These are phyloP conservation scores for Leptodontidium sp. DNA, from an alignment of 2,329 filamentous ascomycete genomes.

Conservation along the genomic window DNA sequence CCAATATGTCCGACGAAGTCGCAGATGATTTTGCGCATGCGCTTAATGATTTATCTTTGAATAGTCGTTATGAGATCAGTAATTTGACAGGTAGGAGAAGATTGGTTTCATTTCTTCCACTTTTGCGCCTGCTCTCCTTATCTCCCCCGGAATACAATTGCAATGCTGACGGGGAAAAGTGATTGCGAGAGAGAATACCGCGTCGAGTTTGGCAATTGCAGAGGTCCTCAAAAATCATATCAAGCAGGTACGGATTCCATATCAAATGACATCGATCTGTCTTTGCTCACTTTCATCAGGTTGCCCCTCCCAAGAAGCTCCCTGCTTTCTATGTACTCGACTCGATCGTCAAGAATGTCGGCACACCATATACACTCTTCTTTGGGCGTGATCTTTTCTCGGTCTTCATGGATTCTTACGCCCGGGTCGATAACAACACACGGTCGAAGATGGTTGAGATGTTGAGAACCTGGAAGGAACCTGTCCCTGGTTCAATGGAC, in stretches of 20 bases:
- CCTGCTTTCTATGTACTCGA: slow-evolving; percentile 98
- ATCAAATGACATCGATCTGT: slow-evolving; percentile 25
- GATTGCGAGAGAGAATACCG: slow-evolving; percentile 96
- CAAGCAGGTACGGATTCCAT: slow-evolving; percentile 75
- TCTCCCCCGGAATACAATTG: neutral
- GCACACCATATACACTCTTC: slow-evolving; percentile 95
- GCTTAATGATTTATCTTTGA: slow-evolving; percentile 88
- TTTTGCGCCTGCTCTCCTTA: neutral
- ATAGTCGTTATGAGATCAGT: slow-evolving; percentile 94
- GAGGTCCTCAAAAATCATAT: slow-evolving; percentile 92
- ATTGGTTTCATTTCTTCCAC: neutral
- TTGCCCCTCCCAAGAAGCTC: slow-evolving; percentile 85
- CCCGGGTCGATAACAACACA: slow-evolving; percentile 82
- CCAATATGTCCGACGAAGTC: slow-evolving; percentile 80
- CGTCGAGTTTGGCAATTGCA: slow-evolving; percentile 93
- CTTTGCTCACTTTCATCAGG: slow-evolving; percentile 60
- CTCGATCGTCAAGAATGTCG: slow-evolving; percentile 98
- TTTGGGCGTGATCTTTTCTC: slow-evolving; percentile 90
- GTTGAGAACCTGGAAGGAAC: slow-evolving; percentile 97
- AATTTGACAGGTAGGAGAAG: slow-evolving; percentile 71
- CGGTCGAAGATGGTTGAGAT: slow-evolving; percentile 95
- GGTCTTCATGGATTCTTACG: slow-evolving; percentile 97
- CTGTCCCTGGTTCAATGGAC: slow-evolving; percentile 91
- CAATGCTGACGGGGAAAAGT: slow-evolving; percentile 53
- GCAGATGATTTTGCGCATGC: slow-evolving; percentile 95